These are phyloP conservation scores for Colletotrichum limetticola DNA, from an alignment of 2,329 filamentous ascomycete species.

Conservation along the genomic window DNA sequence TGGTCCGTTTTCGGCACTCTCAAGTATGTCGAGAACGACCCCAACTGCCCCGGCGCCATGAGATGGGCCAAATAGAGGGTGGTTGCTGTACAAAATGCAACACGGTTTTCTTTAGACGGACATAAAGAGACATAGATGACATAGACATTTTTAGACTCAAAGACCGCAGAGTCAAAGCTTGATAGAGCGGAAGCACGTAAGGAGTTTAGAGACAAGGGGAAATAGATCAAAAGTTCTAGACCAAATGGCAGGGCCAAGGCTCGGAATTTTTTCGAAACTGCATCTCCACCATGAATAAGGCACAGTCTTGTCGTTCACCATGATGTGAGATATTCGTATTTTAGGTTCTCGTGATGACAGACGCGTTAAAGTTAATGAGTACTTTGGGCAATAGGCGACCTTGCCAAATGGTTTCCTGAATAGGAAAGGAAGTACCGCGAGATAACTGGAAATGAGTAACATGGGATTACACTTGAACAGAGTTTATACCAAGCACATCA, in stretches of 20 bases:
- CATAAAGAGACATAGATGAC: slow-evolving; percentile 8
- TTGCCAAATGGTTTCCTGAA: neutral
- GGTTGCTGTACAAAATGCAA: neutral
- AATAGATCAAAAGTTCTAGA: slow-evolving; percentile 1
- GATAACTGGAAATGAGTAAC: neutral
- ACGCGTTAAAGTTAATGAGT: neutral
- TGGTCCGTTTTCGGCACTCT: slow-evolving; percentile 58
- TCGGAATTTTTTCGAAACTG: neutral
- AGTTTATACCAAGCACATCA: neutral
- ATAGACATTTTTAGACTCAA: slow-evolving; percentile 16
- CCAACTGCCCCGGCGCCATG: slow-evolving; percentile 47
- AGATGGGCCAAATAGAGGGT: slow-evolving; percentile 44
- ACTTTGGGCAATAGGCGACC: neutral
- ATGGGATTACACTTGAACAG: neutral
- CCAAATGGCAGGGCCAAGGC: neutral
- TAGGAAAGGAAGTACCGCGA: neutral
- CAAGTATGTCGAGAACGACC: slow-evolving; percentile 58
- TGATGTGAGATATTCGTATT: neutral
- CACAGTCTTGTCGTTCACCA: neutral
- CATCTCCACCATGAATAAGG: neutral
- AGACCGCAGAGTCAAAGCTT: neutral
- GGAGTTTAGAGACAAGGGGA: neutral
- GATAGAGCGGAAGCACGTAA: neutral
- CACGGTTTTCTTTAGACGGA: neutral
- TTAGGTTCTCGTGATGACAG: neutral